Conservation (phyloP, 805 yeast species). For the Yamadazyma sp. region DNA sequence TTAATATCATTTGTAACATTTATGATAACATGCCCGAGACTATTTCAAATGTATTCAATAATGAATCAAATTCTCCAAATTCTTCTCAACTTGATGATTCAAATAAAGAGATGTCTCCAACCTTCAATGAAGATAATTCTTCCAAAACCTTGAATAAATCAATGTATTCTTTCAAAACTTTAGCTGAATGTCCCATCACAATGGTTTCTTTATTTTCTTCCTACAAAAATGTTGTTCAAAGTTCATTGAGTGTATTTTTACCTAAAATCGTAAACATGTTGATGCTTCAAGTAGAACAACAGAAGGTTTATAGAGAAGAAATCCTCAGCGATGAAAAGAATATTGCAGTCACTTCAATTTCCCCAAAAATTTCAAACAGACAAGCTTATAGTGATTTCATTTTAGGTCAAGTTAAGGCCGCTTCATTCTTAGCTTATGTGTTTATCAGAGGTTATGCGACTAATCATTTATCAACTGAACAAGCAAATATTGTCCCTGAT, state of each 20-base stretch:
- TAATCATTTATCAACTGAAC: conserved; percentile 45
- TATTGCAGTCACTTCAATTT: conserved; percentile 65
- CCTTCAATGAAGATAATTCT: conserved; percentile 41
- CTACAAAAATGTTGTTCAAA: conserved; percentile 69
- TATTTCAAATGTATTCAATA: conserved; percentile 61
- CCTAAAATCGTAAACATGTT: conserved; percentile 79
- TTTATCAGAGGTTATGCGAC: conserved; percentile 80
- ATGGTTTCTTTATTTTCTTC: conserved; percentile 90
- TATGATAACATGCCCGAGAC: conserved; percentile 77
- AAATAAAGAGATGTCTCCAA: conserved; percentile 26
- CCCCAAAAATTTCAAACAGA: conserved; percentile 73
- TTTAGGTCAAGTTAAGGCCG: conserved; percentile 91
- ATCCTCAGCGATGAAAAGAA: conserved; percentile 37
- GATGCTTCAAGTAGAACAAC: conserved; percentile 78
- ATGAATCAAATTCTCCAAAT: conserved; percentile 4
- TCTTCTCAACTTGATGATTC: conserved; percentile 8
- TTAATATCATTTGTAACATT: conserved; percentile 69
- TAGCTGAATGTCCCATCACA: conserved; percentile 96
- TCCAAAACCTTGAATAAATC: conserved; percentile 59
- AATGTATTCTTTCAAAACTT: conserved; percentile 80
- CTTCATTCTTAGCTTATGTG: conserved; percentile 90
- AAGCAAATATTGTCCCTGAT: conserved; percentile 70
- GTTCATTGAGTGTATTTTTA: conserved; percentile 70
- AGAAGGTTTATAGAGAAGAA: conserved; percentile 38
- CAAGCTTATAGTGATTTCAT: conserved; percentile 84